Conservation (phyloP, 768 basidiomycete species). For the button mushroom (Agaricus bisporus) region DNA sequence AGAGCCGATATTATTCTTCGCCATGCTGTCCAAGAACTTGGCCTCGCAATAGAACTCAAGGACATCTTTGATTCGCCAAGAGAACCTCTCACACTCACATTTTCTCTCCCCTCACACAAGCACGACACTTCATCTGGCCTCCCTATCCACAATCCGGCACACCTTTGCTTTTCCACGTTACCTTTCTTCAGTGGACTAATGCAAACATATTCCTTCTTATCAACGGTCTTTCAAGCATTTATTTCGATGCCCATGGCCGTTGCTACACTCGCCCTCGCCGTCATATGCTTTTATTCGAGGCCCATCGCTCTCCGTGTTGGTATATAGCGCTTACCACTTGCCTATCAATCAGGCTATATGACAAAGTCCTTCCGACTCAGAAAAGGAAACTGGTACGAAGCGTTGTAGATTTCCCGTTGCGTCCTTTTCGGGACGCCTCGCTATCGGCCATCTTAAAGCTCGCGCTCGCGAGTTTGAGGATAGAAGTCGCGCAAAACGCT, state of each 20-base stretch:
- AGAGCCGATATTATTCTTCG: conserved; percentile 8
- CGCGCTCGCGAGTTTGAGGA: neutral
- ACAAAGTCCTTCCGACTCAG: neutral
- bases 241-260: conserved; percentile 30
- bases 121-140: conserved; percentile 1
- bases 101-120: neutral
- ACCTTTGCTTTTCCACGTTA: neutral
- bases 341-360: neutral
- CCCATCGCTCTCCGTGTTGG: conserved; percentile 30
- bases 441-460: neutral
- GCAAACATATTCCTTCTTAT: conserved; percentile 3
- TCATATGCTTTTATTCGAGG: conserved; percentile 35
- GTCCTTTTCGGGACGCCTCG: neutral
- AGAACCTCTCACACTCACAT: neutral
- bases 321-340: conserved; percentile 12
- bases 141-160: neutral
- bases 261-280: conserved; percentile 29
- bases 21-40: conserved; percentile 2
- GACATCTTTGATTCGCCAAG: conserved; percentile 8
- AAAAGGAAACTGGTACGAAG: neutral
- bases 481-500: neutral
- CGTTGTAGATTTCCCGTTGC: neutral
- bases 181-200: neutral
- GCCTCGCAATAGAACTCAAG: conserved; percentile 3
- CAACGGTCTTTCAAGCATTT: conserved; percentile 5